A percentile compares a stretch with the other conserved stretches of the same genome.
Conservation (phyloP, 352 stramenopile species). For the Blastocystis sp. region DNA sequence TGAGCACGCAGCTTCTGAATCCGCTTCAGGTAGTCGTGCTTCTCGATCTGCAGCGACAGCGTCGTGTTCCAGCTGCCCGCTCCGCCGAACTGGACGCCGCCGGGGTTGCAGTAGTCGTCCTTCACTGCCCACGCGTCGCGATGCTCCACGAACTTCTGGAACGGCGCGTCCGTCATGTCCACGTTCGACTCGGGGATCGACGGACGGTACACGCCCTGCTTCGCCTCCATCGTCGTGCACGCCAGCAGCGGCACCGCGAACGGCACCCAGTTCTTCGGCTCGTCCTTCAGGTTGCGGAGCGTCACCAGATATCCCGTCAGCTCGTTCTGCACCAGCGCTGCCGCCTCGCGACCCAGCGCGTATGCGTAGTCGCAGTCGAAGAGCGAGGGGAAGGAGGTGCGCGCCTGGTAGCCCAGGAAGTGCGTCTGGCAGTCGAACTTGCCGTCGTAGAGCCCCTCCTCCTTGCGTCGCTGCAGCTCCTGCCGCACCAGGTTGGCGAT, state of each 20-base stretch:
- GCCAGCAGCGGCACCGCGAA: slow-evolving; percentile 47
- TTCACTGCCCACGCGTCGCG: not conserved
- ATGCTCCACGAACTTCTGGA: slow-evolving; percentile 27
- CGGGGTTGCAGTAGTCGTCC: not conserved
- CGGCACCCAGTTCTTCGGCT: slow-evolving; percentile 44
- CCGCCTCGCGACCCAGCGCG: slow-evolving; percentile 60
- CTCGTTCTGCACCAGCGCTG: slow-evolving; percentile 59
- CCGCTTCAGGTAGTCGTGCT: slow-evolving; percentile 25
- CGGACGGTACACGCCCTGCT: slow-evolving; percentile 34
- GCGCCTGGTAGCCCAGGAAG: slow-evolving; percentile 60
- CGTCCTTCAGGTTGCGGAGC: slow-evolving; percentile 57
- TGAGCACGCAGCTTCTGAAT: slow-evolving; percentile 13
- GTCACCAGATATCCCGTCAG: slow-evolving; percentile 60
- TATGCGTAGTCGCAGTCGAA: slow-evolving; percentile 64
- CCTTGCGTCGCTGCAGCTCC: slow-evolving; percentile 61
- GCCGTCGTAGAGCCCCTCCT: slow-evolving; percentile 61
- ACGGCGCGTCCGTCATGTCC: not conserved
- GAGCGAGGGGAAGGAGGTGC: slow-evolving; percentile 59
- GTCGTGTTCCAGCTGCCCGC: slow-evolving; percentile 3
- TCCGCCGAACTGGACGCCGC: not conserved
- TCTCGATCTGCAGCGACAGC: slow-evolving; percentile 44
- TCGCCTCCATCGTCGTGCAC: slow-evolving; percentile 50
- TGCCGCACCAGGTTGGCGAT: slow-evolving; percentile 61
- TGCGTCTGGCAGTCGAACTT: slow-evolving; percentile 47
- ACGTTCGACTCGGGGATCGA: slow-evolving; percentile 23